Conservation (phyloP, 2,329 filamentous ascomycete genomes). For the Alternaria longipes region DNA sequence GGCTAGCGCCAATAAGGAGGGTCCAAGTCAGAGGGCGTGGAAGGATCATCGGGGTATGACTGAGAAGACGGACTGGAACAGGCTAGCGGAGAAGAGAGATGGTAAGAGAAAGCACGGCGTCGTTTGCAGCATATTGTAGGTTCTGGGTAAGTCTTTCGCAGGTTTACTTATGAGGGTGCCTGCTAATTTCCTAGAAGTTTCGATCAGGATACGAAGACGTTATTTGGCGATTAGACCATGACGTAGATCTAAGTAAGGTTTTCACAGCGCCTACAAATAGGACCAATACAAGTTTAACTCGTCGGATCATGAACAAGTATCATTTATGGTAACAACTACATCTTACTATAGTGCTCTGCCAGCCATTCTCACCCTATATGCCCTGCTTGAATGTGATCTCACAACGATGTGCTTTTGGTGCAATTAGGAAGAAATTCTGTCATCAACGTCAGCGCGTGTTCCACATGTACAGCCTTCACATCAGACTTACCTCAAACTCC, state of each 20-base stretch:
- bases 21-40: neutral
- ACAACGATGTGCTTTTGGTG: slow-evolving; percentile 55
- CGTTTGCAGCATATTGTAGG: neutral
- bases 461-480: neutral
- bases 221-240: neutral
- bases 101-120: neutral
- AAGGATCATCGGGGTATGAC: neutral
- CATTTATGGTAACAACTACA: neutral
- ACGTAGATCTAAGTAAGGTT: neutral
- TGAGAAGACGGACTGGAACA: neutral
- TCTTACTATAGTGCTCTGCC: neutral
- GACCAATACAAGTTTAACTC: neutral
- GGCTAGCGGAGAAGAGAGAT: neutral
- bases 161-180: neutral
- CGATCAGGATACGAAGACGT: neutral
- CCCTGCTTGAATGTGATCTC: slow-evolving; percentile 43
- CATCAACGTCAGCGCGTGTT: neutral
- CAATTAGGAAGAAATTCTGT: slow-evolving; percentile 55
- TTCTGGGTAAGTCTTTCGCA: rapidly evolving
- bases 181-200: too few relatives aligned
- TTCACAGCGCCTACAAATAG: neutral
- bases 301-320: neutral
- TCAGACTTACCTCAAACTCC: slow-evolving; percentile 45
- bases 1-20: neutral
- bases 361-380: rapidly evolving